Evolutionary conservation across 352 stramenopile species (phyloP), one percentile per base, ranked within the genome.

Genomic region (Hyaloperonospora arabidopsidis): DNA sequence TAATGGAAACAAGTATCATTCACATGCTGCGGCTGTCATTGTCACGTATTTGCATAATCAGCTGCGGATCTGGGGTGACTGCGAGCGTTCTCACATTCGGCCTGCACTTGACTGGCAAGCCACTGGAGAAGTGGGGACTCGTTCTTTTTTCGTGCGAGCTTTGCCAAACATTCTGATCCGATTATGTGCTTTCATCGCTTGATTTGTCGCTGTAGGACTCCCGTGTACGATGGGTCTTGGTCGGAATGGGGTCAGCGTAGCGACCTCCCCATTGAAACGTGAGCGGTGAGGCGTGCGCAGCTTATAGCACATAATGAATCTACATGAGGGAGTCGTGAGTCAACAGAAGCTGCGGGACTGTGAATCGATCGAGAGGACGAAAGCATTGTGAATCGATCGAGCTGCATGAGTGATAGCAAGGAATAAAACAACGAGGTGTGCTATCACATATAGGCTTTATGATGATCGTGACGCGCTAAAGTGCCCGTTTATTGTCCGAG

Each of bases 161-260:
- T 14, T 53, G 25, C 22, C 5, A 19, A 17, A 22, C 14, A 21
- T 49, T 62, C 29, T 65, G 12, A 56, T 23, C 45, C 21, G 6
- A 38, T n/a, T 32, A 3, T 54, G 43, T 40, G 15, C n/a, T 34
- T 45, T 45, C 45, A 25, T 57, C 22, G 34, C 18, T 13, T 2
- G n/a, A 19, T 47, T 18, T 34, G 12, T 46, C 28, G 25, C 46
- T 59, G 13, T 38, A 92, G 79, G 28, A 65, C 67, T 25, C 67
- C 76, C 1, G 80, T 97, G 28, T 97, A 95, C 66, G 89, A 97
- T 49, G 89, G 88, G 10, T 93, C 79, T 36, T 96, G 86, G 86
- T 83, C 82, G 5, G 87, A 96, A 58, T 96, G 84, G 80, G 84
- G 79, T 23, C 49, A 76, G 34, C 72, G 72, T 51, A 63, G 76